Percentiles rank a stretch among this genome's conserved stretches.
These are phyloP conservation scores for Coemansia sp. DNA, from an alignment of 192 early-diverging fungal species.

Conservation along the genomic window DNA sequence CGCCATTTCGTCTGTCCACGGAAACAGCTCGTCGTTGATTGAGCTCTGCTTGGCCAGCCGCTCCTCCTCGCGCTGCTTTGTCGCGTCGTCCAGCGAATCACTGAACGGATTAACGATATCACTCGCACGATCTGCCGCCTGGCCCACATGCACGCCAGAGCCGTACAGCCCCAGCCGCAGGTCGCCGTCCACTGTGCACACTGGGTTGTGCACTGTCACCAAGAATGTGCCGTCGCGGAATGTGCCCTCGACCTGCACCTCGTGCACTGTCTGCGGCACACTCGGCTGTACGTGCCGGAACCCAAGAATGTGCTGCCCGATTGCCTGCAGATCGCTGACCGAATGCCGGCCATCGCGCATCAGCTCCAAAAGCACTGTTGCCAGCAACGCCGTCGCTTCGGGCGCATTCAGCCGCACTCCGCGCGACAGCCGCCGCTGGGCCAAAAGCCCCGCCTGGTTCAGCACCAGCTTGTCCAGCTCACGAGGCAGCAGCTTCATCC, in stretches of 20 bases:
- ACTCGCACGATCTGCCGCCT: slow-evolving; percentile 19
- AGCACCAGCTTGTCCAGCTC: slow-evolving; percentile 94
- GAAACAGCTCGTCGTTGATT: slow-evolving; percentile 53
- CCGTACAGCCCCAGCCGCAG: slow-evolving; percentile 84
- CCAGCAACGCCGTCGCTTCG: slow-evolving; percentile 88
- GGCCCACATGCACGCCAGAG: slow-evolving; percentile 77
- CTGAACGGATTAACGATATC: slow-evolving; percentile 18
- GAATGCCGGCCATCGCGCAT: slow-evolving; percentile 87
- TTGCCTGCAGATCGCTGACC: slow-evolving; percentile 82
- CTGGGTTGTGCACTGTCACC: slow-evolving; percentile 90
- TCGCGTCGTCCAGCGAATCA: slow-evolving; percentile 10
- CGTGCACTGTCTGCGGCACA: slow-evolving; percentile 68
- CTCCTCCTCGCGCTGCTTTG: slow-evolving; percentile 1
- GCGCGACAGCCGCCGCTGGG: slow-evolving; percentile 86
- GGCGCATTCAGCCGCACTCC: slow-evolving; percentile 85
- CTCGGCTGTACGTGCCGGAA: slow-evolving; percentile 76
- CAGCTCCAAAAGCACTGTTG: slow-evolving; percentile 80
- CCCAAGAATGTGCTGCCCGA: slow-evolving; percentile 87
- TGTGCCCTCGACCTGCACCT: slow-evolving; percentile 91
- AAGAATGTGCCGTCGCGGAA: slow-evolving; percentile 93
- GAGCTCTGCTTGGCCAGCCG: not conserved
- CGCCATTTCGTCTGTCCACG: slow-evolving; percentile 40
- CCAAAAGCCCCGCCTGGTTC: slow-evolving; percentile 81
- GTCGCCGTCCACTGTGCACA: slow-evolving; percentile 80
- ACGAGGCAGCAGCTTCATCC: slow-evolving; percentile 80